phyloP scores from a whole-genome alignment of 352 stramenopile species.

The Globisporangium perplexum region DNA sequence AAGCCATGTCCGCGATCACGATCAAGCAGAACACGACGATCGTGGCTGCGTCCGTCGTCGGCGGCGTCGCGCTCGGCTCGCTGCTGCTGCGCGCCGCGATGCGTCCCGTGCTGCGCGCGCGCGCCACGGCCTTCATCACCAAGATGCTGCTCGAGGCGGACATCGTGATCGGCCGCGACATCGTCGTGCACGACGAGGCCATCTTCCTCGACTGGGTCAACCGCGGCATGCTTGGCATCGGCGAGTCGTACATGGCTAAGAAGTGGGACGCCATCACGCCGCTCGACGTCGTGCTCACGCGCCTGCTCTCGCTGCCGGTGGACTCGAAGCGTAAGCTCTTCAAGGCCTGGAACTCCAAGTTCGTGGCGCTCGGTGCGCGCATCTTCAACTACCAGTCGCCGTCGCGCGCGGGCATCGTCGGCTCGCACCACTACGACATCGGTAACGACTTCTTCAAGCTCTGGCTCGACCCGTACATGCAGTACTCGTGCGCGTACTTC shows the following conservation, averaged over 20 bases:
- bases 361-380: conserved; percentile 64
- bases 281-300: conserved; percentile 71
- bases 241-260: conserved; percentile 87
- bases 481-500: conserved; percentile 86
- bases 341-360: conserved; percentile 85
- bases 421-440: conserved; percentile 83
- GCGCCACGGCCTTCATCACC: conserved; percentile 75
- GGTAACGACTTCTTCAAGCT: conserved; percentile 89
- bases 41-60: conserved; percentile 56
- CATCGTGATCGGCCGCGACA: conserved; percentile 79
- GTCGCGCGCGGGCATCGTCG: conserved; percentile 75
- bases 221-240: conserved; percentile 80
- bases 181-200: conserved; percentile 71
- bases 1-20: conserved; percentile 32
- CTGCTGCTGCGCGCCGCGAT: conserved; percentile 61
- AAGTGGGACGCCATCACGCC: conserved; percentile 83
- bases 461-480: conserved; percentile 84
- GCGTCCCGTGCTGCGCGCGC: conserved; percentile 60
- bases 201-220: conserved; percentile 87
- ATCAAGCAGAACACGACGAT: conserved; percentile 70
- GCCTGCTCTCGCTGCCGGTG: conserved; percentile 55
- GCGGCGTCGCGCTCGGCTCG: conserved; percentile 56
- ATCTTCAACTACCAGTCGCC: conserved; percentile 88
- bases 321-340: conserved; percentile 81
- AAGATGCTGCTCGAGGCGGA: conserved; percentile 74